Conservation (phyloP, 306 rosid species). For the Boehmeria nivea region DNA sequence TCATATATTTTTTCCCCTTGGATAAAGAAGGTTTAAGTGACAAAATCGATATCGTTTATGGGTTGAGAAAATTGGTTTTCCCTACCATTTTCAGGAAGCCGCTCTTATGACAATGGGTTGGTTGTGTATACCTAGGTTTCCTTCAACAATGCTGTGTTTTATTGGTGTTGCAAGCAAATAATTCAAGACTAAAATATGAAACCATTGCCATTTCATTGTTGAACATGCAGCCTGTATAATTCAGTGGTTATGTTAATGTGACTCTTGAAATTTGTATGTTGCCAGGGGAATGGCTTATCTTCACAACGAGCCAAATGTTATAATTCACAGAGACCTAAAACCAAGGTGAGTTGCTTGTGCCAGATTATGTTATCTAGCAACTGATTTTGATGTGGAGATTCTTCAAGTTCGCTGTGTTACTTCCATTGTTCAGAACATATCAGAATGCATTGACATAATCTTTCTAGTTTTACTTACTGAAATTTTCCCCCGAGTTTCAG, state of each 20-base stretch:
- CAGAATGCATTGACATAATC: conserved; percentile 16
- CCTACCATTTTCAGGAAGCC: too few relatives aligned
- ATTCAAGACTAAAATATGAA: too few relatives aligned
- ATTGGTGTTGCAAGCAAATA: too few relatives aligned
- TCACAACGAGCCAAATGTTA: conserved; percentile 91
- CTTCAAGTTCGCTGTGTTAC: neutral
- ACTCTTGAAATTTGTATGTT: conserved; percentile 22
- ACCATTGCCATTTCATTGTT: too few relatives aligned
- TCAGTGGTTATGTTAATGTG: conserved; percentile 28
- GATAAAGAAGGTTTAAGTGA: too few relatives aligned
- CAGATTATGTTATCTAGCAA: neutral
- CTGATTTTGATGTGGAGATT: neutral
- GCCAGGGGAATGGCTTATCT: conserved; percentile 93
- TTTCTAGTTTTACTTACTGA: conserved; percentile 7
- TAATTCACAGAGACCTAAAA: conserved; percentile 86
- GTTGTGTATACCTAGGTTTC: too few relatives aligned
- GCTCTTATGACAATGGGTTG: too few relatives aligned
- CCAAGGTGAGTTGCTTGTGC: conserved; percentile 60
- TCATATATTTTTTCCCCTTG: too few relatives aligned
- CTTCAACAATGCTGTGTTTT: too few relatives aligned
- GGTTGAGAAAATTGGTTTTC: too few relatives aligned
- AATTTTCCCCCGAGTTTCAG: conserved; percentile 39
- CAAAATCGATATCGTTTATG: too few relatives aligned
- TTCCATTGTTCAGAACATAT: conserved; percentile 14
- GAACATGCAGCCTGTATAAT: too few relatives aligned